phyloP scores from a whole-genome alignment of 371 early-diverging fungal genomes.

The Nematocida sp. region DNA sequence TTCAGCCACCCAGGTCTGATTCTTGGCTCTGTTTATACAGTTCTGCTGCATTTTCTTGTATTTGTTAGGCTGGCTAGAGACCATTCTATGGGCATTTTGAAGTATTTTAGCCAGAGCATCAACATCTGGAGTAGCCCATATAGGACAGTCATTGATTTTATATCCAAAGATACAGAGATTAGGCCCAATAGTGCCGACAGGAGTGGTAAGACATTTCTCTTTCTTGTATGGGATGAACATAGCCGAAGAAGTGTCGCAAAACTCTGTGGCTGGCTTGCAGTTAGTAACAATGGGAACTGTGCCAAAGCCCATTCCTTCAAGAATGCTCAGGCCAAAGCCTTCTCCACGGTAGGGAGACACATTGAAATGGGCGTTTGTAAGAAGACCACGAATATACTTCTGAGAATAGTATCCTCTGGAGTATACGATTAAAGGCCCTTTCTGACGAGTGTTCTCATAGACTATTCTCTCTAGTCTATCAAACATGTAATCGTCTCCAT shows the following conservation, averaged over 20 bases:
- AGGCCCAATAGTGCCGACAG: background rate
- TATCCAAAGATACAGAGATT: conserved; percentile 1
- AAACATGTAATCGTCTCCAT: conserved; percentile 8
- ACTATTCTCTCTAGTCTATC: background rate
- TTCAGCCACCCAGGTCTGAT: background rate
- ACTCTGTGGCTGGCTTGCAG: conserved; percentile 28
- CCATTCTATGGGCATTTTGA: background rate
- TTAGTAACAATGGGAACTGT: conserved; percentile 39
- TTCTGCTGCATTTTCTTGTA: conserved; percentile 4
- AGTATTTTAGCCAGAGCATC: conserved; percentile 11
- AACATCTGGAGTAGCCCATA: conserved; percentile 13
- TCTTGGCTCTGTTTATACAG: background rate
- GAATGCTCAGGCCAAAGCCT: conserved; percentile 43
- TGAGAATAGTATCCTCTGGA: background rate
- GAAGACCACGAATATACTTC: conserved; percentile 8
- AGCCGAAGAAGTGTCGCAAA: background rate
- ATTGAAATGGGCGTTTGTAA: conserved; percentile 18
- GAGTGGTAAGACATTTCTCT: background rate
- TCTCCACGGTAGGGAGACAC: conserved; percentile 36
- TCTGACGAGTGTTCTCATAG: background rate
- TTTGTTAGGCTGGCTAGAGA: background rate
- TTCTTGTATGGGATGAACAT: conserved; percentile 31
- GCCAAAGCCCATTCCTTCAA: conserved; percentile 31
- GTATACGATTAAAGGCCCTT: conserved; percentile 40
- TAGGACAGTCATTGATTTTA: background rate